Percentiles rank a stretch among this genome's conserved stretches.
Conservation (phyloP, 352 stramenopile genomes). For the Phytopythium vexans region DNA sequence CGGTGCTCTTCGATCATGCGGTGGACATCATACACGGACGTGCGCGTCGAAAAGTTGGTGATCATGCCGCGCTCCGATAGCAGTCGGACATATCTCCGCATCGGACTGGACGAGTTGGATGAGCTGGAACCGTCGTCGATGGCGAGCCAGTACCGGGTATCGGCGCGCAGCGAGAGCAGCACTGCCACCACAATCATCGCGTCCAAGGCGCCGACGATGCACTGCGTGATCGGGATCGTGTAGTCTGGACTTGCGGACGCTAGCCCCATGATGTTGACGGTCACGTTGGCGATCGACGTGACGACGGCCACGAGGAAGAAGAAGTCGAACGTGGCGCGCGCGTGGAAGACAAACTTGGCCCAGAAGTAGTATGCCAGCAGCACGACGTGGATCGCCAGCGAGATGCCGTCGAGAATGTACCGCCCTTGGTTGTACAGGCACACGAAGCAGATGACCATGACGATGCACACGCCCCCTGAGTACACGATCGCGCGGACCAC, state of each 20-base stretch:
- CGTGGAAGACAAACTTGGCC: conserved; percentile 77
- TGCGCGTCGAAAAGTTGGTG: conserved; percentile 85
- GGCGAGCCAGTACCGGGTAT: conserved; percentile 83
- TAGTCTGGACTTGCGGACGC: conserved; percentile 16
- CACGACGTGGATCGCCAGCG: conserved; percentile 46
- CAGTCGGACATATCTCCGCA: conserved; percentile 71
- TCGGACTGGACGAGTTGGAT: conserved; percentile 36
- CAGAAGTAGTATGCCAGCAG: conserved; percentile 73
- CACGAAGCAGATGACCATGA: conserved; percentile 61
- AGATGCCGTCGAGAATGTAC: conserved; percentile 45
- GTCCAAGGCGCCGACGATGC: conserved; percentile 51
- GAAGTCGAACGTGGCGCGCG: conserved; percentile 79
- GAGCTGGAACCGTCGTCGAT: conserved; percentile 60
- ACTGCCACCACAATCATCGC: conserved; percentile 66
- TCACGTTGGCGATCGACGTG: conserved; percentile 38
- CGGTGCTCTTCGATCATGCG: conserved; percentile 86
- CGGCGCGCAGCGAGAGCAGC: conserved; percentile 69
- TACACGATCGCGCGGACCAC: conserved; percentile 70
- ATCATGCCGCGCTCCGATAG: conserved; percentile 83
- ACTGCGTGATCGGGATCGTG: conserved; percentile 36
- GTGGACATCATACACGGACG: conserved; percentile 86
- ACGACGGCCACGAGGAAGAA: conserved; percentile 69
- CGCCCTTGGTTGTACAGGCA: conserved; percentile 50
- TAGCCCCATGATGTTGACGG: conserved; percentile 48
- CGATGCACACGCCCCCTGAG: conserved; percentile 48